Base-by-base conservation (phyloP, 2,329 filamentous ascomycete species). In the Capronia coronata region DNA sequence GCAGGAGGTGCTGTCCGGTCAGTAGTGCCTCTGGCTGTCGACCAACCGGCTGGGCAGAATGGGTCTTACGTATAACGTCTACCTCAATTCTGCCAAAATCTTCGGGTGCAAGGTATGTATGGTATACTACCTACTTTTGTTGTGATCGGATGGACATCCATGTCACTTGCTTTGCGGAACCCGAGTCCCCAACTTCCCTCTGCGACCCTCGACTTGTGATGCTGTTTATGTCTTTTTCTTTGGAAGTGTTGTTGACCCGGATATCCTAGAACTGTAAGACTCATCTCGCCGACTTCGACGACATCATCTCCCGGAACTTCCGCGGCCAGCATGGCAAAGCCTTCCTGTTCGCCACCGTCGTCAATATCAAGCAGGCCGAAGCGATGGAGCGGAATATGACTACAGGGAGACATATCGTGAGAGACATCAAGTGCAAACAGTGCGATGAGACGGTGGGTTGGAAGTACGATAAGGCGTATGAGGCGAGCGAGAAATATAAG, bases 381-480 rank as follows among this genome's bases (percentile, higher is more conserved):
- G 80, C 91, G n/a, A 84, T 79, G 65, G 93, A 98, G 72, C 87
- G 93, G 59, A 94, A 86, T 72, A 98, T 98, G 93, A 98, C 93
- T 11, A 98, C 93, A 1, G 93, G 93, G 46, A 81, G 87, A 47
- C 93, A 98, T 69, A 78, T 97, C 49, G 93, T 98, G 41, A 84
- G 93, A 51, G 93, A 98, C 67, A 96, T 98, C 62, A 76, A 76
- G 51, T 98, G 93, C 73, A 79, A 85, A 51, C 87, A 94, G 69
- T 98, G 93, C 78, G 86, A 85, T 65, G 86, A 90, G 68, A 86
- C 84, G 23, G 93, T 98, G 46, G 93, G 93, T 29, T 98, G 93
- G 93, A 97, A 95, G 69, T 98, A 98, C 67, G 93, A 98, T 70
- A 95, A 94, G 73, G 93, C 93, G 1, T 97, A 86, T 67, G 93